Base-by-base conservation (phyloP, 345 rosid genomes). In the Populus tremula region DNA sequence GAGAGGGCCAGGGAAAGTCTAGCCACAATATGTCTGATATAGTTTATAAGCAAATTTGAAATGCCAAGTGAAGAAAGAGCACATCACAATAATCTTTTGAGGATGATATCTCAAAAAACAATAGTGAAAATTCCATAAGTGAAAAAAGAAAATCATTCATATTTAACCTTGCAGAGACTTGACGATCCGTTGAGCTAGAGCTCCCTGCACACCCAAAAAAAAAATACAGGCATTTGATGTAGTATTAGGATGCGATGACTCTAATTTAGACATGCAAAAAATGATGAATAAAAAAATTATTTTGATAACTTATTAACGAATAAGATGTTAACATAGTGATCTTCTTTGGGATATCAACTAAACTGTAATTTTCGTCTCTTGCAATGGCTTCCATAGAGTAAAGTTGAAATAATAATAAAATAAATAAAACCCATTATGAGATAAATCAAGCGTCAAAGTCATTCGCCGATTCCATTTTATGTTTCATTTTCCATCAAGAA, bases 141-240 rank as follows among this genome's bases (percentile, higher is more conserved):
- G 33, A 23, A 64, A 41, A 33, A 63, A 38, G 7, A 6, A 25
- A n/a, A 21, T 47, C n/a, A 36, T 18, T 9, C 5, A 49, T 67
- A 36, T 23, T 62, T 87, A 76, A 93, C 97, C 98, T 89, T 78
- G 81, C 75, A 77, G 94, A 78, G 53, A 67, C 75, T 79, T 88
- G 89, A 33, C 11, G 71, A 76, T 64, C 84, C 70, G 80, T 85
- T 70, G 83, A 77, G 76, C 78, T 82, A 73, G 90, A 85, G 77
- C 74, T 87, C 79, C 87, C 96, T 96, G 90, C 85, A 84, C 45
- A 76, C 16, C 20, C 17, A 49, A 62, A 33, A 33, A 33, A 33
- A 33, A 33, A 33, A 33, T 62, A 5, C 3, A 62, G 35, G 25
- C n/a, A 45, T 29, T 67, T 64, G 62, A 75, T 74, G 62, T 31